Percentiles rank a stretch among this genome's conserved stretches.
Conservation (phyloP, 768 basidiomycete genomes). For the Leccinum pellstonianum region DNA sequence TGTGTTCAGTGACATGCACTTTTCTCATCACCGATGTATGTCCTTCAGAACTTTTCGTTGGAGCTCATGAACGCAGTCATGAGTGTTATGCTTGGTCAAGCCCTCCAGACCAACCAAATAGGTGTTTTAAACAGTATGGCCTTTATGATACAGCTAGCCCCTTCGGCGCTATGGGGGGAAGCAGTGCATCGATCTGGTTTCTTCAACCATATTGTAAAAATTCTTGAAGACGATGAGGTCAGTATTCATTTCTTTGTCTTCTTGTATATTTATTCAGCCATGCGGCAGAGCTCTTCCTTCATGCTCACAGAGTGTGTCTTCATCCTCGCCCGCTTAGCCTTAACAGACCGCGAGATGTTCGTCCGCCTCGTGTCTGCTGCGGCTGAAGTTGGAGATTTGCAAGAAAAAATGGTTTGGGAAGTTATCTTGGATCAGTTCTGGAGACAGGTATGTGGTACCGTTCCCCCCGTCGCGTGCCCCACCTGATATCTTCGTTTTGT, state of each 20-base stretch:
- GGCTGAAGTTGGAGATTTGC: slow-evolving; percentile 43
- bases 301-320: slow-evolving; percentile 68
- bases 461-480: background rate
- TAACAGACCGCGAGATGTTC: slow-evolving; percentile 68
- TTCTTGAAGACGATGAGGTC: slow-evolving; percentile 68
- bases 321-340: slow-evolving; percentile 69
- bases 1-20: slow-evolving; percentile 29
- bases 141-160: slow-evolving; percentile 61
- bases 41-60: slow-evolving; percentile 47
- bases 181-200: slow-evolving; percentile 72
- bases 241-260: slow-evolving; percentile 7
- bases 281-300: slow-evolving; percentile 28
- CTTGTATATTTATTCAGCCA: slow-evolving; percentile 10
- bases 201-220: slow-evolving; percentile 60
- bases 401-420: slow-evolving; percentile 61
- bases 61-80: slow-evolving; percentile 59
- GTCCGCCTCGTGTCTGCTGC: slow-evolving; percentile 66
- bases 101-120: slow-evolving; percentile 54
- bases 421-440: slow-evolving; percentile 78
- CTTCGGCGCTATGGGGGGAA: slow-evolving; percentile 67
- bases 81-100: slow-evolving; percentile 48
- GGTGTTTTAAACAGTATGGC: slow-evolving; percentile 60
- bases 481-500: background rate
- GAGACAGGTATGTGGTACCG: slow-evolving; percentile 56
- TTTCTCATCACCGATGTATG: slow-evolving; percentile 3